Conservation (phyloP, 352 stramenopile species). For the Globisporangium viniferum region DNA sequence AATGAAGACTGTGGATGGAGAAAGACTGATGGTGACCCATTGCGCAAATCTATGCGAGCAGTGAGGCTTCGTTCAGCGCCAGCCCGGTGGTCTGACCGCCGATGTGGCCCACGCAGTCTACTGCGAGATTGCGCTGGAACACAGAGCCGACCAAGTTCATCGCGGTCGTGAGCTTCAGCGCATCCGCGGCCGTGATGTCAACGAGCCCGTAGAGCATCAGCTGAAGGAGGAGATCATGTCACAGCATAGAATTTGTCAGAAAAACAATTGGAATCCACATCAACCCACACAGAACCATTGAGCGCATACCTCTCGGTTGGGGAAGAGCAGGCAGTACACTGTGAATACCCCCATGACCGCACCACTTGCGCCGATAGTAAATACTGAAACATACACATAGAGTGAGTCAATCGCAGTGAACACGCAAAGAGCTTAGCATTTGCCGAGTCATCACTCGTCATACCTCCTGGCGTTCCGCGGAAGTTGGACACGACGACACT, state of each 20-base stretch:
- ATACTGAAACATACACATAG: conserved; percentile 34
- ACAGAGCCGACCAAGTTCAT: conserved; percentile 55
- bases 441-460: background rate
- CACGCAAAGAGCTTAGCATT: background rate
- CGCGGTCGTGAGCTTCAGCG: conserved; percentile 62
- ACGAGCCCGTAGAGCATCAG: conserved; percentile 63
- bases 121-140: conserved; percentile 52
- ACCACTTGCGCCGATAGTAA: conserved; percentile 78
- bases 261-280: background rate
- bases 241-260: background rate
- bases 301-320: conserved; percentile 50
- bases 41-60: conserved; percentile 17
- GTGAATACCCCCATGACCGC: conserved; percentile 81
- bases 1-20: background rate
- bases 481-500: conserved; percentile 67
- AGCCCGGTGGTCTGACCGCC: conserved; percentile 60
- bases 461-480: conserved; percentile 54
- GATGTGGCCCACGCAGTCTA: conserved; percentile 80
- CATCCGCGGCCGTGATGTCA: conserved; percentile 54
- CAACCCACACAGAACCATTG: background rate
- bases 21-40: too few species aligned
- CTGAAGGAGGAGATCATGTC: conserved; percentile 21
- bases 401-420: background rate
- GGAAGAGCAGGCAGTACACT: conserved; percentile 71
- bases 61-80: conserved; percentile 42